Conservation (phyloP, 2,329 filamentous ascomycete genomes). For the Lachnellula occidentalis region DNA sequence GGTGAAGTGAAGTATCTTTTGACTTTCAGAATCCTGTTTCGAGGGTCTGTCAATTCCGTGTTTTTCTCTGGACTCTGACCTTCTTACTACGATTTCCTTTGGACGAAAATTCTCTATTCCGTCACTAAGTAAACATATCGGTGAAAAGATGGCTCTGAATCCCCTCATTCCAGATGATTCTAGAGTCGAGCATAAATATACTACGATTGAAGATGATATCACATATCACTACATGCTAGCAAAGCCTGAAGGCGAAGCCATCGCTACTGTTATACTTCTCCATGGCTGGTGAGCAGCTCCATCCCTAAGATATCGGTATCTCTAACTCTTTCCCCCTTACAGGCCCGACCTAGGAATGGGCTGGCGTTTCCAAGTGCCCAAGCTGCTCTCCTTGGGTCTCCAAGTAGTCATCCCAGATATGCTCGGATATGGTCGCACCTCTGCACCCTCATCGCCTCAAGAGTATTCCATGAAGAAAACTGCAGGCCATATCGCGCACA, state of each 20-base stretch:
- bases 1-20: too few relatives aligned
- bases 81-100: too few relatives aligned
- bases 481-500: neutral
- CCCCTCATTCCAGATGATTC: neutral
- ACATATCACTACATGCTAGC: neutral
- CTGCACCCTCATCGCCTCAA: slow-evolving; percentile 52
- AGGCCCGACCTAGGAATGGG: neutral
- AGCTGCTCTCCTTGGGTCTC: slow-evolving; percentile 33
- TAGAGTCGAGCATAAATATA: neutral
- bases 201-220: neutral
- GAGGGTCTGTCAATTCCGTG: too few relatives aligned
- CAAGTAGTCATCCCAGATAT: slow-evolving; percentile 72
- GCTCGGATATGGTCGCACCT: slow-evolving; percentile 75
- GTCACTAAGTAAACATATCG: too few relatives aligned
- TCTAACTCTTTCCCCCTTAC: neutral
- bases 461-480: slow-evolving; percentile 42
- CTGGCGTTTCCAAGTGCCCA: neutral
- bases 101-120: too few relatives aligned
- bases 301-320: neutral
- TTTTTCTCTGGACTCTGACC: too few relatives aligned
- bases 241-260: neutral
- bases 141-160: neutral
- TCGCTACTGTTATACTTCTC: neutral
- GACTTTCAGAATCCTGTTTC: too few relatives aligned
- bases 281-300: neutral